Percentiles rank a stretch among this genome's conserved stretches.
Evolutionary conservation across 257 asterid genomes (phyloP).

Genomic region (Voacanga thouarsii): DNA sequence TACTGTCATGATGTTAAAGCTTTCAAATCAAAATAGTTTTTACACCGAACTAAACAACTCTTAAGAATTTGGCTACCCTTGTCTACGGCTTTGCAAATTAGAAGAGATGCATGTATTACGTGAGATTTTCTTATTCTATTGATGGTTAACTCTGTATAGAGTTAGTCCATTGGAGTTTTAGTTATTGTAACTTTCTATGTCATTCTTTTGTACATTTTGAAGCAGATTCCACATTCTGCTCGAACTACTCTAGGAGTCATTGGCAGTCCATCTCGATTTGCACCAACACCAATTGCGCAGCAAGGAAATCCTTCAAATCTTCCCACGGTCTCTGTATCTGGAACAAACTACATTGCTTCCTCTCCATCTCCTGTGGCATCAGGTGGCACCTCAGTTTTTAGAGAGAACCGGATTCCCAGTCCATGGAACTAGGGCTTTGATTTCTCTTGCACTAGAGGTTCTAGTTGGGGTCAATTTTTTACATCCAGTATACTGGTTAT

Average conservation of each 20-base stretch:
- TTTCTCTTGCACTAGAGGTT: not conserved
- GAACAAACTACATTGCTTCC: constrained; percentile 63
- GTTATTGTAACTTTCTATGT: constrained; percentile 1
- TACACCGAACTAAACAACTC: no score
- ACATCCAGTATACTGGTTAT: not conserved
- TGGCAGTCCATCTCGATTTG: constrained; percentile 75
- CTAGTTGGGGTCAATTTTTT: not conserved
- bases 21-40: no score
- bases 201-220: constrained; percentile 5
- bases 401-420: constrained; percentile 64
- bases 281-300: constrained; percentile 53
- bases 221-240: constrained; percentile 63
- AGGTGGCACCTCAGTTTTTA: constrained; percentile 76
- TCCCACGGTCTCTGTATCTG: constrained; percentile 60
- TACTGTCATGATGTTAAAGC: no score
- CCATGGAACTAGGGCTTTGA: constrained; percentile 54
- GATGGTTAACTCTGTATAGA: not conserved
- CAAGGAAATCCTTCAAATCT: constrained; percentile 48
- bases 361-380: constrained; percentile 97
- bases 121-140: not conserved
- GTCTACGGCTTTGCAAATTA: not conserved
- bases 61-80: no score
- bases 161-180: not conserved
- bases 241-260: constrained; percentile 54
- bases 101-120: not conserved